Evolutionary conservation across 768 basidiomycete genomes (phyloP).

Genomic region (Gymnopilus dilepis): DNA sequence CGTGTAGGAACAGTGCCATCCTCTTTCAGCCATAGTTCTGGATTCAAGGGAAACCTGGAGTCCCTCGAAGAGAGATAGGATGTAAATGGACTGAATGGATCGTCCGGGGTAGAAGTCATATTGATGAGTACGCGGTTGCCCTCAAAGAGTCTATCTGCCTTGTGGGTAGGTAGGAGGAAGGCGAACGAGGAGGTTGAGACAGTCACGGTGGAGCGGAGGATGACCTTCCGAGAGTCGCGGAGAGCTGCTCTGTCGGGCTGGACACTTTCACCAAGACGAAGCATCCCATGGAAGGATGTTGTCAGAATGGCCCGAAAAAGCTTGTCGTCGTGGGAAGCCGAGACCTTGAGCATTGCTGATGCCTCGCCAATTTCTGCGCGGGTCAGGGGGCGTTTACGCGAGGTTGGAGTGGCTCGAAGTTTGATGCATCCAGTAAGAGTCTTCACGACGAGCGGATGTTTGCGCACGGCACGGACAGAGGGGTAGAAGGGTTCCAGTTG

Average conservation of each 20-base stretch:
- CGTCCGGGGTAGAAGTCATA: background rate
- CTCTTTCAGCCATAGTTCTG: constrained; percentile 15
- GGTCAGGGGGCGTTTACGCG: constrained; percentile 31
- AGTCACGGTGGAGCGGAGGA: constrained; percentile 17
- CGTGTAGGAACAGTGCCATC: constrained; percentile 13
- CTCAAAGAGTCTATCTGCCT: constrained; percentile 32
- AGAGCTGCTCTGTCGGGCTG: background rate
- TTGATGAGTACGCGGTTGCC: constrained; percentile 25
- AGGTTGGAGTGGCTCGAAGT: constrained; percentile 2
- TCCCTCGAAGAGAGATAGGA: background rate
- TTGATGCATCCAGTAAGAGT: constrained; percentile 11
- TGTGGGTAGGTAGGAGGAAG: constrained; percentile 33
- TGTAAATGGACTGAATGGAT: background rate
- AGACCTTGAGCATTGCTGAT: background rate
- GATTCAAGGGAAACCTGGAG: constrained; percentile 3
- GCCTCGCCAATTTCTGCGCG: constrained; percentile 14
- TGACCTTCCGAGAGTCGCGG: constrained; percentile 19
- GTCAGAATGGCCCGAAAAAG: too few relatives aligned
- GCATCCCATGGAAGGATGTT: too few relatives aligned
- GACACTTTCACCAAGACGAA: too few relatives aligned
- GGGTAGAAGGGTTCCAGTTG: constrained; percentile 38
- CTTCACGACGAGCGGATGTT: background rate
- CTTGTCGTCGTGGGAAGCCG: constrained; percentile 27
- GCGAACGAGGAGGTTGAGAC: background rate
- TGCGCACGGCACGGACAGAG: constrained; percentile 23